These are phyloP conservation scores for Aphanomyces euteiches DNA, from an alignment of 352 stramenopile species.

Conservation along the genomic window DNA sequence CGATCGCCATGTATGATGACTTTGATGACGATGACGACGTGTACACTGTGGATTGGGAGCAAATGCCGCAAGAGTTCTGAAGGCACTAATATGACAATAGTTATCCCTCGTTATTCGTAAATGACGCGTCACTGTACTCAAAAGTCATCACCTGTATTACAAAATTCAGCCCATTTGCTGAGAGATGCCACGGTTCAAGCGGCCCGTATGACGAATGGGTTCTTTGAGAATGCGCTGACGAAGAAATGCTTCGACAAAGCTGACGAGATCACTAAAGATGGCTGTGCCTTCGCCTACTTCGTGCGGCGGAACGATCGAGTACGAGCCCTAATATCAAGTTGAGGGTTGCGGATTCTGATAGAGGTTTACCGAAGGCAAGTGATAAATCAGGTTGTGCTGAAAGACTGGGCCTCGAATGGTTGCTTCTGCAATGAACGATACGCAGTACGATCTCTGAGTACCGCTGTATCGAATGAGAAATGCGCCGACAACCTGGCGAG, in stretches of 20 bases:
- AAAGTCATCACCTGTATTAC: not conserved
- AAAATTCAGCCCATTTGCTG: conserved; percentile 12
- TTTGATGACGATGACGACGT: too few relatives aligned
- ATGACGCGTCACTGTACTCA: too few relatives aligned
- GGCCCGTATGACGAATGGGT: conserved; percentile 39
- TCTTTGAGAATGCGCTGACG: conserved; percentile 54
- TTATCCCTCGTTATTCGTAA: too few relatives aligned
- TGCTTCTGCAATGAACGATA: conserved; percentile 52
- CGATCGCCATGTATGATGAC: too few relatives aligned
- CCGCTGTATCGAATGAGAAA: conserved; percentile 73
- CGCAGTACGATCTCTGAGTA: conserved; percentile 55
- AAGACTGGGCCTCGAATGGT: conserved; percentile 35
- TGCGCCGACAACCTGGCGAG: conserved; percentile 37
- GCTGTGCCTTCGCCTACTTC: conserved; percentile 50
- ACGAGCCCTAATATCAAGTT: conserved; percentile 40
- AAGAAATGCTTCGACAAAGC: conserved; percentile 71
- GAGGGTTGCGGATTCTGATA: not conserved
- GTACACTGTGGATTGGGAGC: too few relatives aligned
- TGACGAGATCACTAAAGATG: conserved; percentile 66
- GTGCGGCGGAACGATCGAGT: conserved; percentile 51
- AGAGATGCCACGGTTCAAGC: conserved; percentile 22
- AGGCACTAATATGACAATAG: too few relatives aligned
- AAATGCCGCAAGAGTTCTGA: too few relatives aligned
- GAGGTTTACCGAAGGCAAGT: conserved; percentile 39
- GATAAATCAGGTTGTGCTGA: conserved; percentile 67